phyloP scores from a whole-genome alignment of 2,329 filamentous ascomycete species.

The Fusarium austroafricanum region DNA sequence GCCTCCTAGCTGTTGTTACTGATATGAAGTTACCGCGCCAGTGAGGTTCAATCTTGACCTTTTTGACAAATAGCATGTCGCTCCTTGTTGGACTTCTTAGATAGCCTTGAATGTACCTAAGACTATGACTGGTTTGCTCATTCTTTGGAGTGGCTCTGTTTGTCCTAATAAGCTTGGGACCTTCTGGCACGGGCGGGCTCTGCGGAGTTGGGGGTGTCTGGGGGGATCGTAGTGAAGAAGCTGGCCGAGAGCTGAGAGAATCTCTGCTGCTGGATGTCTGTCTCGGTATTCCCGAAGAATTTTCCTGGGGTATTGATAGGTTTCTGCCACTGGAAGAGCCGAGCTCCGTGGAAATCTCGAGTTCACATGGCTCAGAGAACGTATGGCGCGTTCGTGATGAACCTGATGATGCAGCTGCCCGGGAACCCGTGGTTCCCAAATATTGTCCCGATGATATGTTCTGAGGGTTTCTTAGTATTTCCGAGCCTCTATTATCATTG shows the following conservation, averaged over 20 bases:
- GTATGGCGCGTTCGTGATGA: too few species aligned
- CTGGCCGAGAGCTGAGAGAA: background rate
- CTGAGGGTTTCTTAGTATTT: too few species aligned
- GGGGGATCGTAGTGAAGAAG: rapidly evolving
- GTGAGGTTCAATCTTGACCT: rapidly evolving
- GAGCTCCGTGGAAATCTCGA: background rate
- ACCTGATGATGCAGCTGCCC: too few species aligned
- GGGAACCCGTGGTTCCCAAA: too few species aligned
- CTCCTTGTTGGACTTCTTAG: background rate
- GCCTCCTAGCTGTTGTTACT: background rate
- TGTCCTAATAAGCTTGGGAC: rapidly evolving
- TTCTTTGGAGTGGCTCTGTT: rapidly evolving
- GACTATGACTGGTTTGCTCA: rapidly evolving
- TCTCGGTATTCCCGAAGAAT: rapidly evolving
- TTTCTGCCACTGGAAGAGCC: rapidly evolving
- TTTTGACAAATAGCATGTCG: rapidly evolving
- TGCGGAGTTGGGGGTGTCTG: background rate
- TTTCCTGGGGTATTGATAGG: background rate
- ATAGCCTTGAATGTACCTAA: background rate
- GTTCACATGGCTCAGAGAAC: too few species aligned
- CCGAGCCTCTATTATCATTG: too few species aligned
- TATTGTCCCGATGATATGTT: too few species aligned
- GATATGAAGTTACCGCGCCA: background rate
- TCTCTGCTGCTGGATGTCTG: background rate
- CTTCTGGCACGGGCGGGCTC: background rate